Percentiles rank a stretch among this genome's conserved stretches.
phyloP scores from a whole-genome alignment of 352 stramenopile genomes.

The Phytopythium ostracodes region DNA sequence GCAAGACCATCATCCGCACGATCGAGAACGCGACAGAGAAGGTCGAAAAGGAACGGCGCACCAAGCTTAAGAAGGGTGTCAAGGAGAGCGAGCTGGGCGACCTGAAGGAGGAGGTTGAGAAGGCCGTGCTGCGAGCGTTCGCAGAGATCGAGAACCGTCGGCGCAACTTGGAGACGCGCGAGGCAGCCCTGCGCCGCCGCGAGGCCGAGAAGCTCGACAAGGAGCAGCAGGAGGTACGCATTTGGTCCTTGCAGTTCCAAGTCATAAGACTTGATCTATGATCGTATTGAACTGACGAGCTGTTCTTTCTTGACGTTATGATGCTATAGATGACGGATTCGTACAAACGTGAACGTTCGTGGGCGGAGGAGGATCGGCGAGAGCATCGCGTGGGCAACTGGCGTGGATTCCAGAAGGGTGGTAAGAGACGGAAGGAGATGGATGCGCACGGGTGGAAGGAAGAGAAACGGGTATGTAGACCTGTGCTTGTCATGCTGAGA shows the following conservation, averaged over 20 bases:
- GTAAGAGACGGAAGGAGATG: conserved; percentile 61
- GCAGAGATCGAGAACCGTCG: conserved; percentile 79
- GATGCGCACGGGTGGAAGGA: conserved; percentile 59
- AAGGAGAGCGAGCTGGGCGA: conserved; percentile 66
- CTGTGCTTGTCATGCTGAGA: background rate
- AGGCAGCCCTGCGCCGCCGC: conserved; percentile 57
- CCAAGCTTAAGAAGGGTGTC: conserved; percentile 81
- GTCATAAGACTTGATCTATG: background rate
- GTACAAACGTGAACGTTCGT: conserved; percentile 76
- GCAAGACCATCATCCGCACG: conserved; percentile 72
- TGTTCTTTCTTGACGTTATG: background rate
- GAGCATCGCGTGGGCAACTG: conserved; percentile 80
- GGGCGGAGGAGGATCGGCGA: conserved; percentile 70
- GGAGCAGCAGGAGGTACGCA: conserved; percentile 54
- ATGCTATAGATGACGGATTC: conserved; percentile 24
- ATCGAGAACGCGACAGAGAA: conserved; percentile 71
- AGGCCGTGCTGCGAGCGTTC: conserved; percentile 79
- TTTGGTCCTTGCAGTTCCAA: background rate
- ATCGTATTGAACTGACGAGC: background rate
- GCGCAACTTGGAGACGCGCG: conserved; percentile 69
- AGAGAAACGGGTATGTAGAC: conserved; percentile 45
- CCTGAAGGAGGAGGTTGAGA: conserved; percentile 59
- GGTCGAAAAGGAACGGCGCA: conserved; percentile 66
- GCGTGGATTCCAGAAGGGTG: conserved; percentile 72
- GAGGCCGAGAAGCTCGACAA: conserved; percentile 76